phyloP scores from a whole-genome alignment of 371 early-diverging fungal species.

The Apophysomyces ossiformis region DNA sequence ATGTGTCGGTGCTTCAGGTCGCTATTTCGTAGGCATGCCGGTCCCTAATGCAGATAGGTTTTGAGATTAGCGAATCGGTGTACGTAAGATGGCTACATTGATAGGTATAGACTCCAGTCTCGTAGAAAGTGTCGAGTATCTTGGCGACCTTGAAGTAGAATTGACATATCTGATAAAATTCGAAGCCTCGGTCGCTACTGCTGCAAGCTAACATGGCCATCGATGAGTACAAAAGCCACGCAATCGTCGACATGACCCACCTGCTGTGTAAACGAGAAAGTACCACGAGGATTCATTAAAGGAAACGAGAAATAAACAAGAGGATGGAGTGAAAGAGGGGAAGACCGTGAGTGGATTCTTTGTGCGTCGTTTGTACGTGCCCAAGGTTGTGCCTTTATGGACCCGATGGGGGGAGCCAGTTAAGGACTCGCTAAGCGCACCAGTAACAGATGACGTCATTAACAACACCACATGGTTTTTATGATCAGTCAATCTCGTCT shows the following conservation, averaged over 20 bases:
- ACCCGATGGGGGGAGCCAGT: no score
- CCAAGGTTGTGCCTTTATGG: no score
- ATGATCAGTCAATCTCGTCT: no score
- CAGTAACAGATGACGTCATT: no score
- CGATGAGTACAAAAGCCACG: background rate
- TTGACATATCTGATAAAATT: constrained; percentile 14
- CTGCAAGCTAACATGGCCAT: constrained; percentile 15
- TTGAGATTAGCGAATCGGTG: background rate
- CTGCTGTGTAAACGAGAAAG: constrained; percentile 23
- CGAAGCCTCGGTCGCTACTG: constrained; percentile 23
- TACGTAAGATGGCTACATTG: background rate
- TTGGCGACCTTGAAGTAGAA: constrained; percentile 11
- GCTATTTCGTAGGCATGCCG: background rate
- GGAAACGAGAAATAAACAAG: background rate
- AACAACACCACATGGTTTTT: no score
- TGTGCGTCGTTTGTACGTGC: background rate
- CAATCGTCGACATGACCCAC: background rate
- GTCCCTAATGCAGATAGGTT: constrained; percentile 8
- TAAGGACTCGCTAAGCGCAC: no score
- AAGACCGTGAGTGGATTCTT: background rate
- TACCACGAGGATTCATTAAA: constrained; percentile 23
- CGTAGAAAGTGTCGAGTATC: background rate
- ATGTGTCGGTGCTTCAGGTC: constrained; percentile 4
- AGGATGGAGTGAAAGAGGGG: constrained; percentile 1
- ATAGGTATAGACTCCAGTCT: background rate